Evolutionary conservation across 208 protist species (phyloP).

Genomic region (Trypanosoma conorhini): DNA sequence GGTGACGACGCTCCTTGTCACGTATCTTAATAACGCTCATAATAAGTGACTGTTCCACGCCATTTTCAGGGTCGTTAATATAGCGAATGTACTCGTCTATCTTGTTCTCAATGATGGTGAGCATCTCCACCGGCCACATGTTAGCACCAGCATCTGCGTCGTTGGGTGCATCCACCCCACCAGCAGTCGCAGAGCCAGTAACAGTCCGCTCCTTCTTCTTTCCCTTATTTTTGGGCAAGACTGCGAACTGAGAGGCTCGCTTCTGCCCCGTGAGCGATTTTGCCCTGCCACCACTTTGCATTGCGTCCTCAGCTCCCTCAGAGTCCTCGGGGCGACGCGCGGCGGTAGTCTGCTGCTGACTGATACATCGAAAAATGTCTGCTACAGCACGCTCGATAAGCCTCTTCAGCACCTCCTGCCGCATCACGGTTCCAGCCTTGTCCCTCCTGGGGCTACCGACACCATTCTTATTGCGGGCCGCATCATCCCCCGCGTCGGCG

Average conservation of each 20-base stretch:
- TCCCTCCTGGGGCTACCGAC: constrained; percentile 4
- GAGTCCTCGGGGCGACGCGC: constrained; percentile 11
- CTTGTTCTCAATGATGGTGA: constrained; percentile 93
- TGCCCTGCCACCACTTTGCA: not conserved
- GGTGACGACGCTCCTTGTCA: constrained; percentile 82
- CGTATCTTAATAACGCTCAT: constrained; percentile 76
- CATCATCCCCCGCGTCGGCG: not conserved
- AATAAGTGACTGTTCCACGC: constrained; percentile 69
- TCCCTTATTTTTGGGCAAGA: not conserved
- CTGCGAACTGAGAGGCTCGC: not conserved
- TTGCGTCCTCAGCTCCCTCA: not conserved
- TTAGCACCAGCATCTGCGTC: constrained; percentile 41
- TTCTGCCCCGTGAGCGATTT: not conserved
- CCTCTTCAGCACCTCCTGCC: constrained; percentile 69
- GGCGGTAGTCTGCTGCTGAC: constrained; percentile 3
- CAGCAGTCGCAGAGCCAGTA: not conserved
- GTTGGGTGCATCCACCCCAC: constrained; percentile 23
- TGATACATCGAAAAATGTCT: constrained; percentile 60
- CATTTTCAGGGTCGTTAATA: constrained; percentile 62
- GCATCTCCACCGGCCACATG: constrained; percentile 90
- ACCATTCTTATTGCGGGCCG: not conserved
- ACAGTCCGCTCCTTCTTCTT: constrained; percentile 7
- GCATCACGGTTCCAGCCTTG: constrained; percentile 28
- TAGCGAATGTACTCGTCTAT: constrained; percentile 88
- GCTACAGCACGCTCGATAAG: constrained; percentile 63